Evolutionary conservation across 2,329 filamentous ascomycete species (phyloP).

Genomic region (Aspergillus unguis): DNA sequence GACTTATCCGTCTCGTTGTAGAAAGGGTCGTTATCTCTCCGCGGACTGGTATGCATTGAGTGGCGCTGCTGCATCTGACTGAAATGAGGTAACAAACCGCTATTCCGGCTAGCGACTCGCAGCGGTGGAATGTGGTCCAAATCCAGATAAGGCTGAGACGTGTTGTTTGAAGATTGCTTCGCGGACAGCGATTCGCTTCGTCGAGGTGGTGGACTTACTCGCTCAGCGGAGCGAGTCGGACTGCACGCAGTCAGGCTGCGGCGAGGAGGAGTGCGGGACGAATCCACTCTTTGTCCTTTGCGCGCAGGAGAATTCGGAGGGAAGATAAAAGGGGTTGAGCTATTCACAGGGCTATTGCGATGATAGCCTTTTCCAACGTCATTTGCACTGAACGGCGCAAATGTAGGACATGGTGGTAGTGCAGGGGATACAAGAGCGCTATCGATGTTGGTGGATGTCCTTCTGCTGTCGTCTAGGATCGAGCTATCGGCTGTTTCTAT

Average conservation of each 20-base stretch:
- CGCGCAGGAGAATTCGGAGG: slow-evolving; percentile 26
- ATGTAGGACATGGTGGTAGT: slow-evolving; percentile 34
- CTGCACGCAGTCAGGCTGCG: slow-evolving; percentile 35
- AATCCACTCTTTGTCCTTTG: slow-evolving; percentile 22
- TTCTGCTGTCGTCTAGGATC: slow-evolving; percentile 33
- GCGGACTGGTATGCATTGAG: slow-evolving; percentile 20
- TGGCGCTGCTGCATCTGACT: slow-evolving; percentile 27
- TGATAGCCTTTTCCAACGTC: slow-evolving; percentile 34
- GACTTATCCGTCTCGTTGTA: slow-evolving; percentile 19
- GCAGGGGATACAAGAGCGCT: slow-evolving; percentile 30
- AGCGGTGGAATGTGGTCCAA: slow-evolving; percentile 15
- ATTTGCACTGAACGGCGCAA: slow-evolving; percentile 36
- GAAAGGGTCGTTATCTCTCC: slow-evolving; percentile 27
- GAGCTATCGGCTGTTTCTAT: slow-evolving; percentile 39
- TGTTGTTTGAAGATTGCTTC: slow-evolving; percentile 19
- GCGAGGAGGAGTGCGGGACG: slow-evolving; percentile 27
- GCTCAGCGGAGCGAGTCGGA: slow-evolving; percentile 24
- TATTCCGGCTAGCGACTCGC: slow-evolving; percentile 9
- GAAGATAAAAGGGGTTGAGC: slow-evolving; percentile 25
- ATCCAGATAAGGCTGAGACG: slow-evolving; percentile 14
- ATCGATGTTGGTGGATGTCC: slow-evolving; percentile 27
- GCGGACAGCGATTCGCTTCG: slow-evolving; percentile 32
- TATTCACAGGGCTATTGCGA: slow-evolving; percentile 26
- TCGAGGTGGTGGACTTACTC: slow-evolving; percentile 24
- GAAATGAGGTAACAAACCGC: slow-evolving; percentile 20